These are phyloP conservation scores for Achlya hypogyna DNA, from an alignment of 352 stramenopile species.

Conservation along the genomic window DNA sequence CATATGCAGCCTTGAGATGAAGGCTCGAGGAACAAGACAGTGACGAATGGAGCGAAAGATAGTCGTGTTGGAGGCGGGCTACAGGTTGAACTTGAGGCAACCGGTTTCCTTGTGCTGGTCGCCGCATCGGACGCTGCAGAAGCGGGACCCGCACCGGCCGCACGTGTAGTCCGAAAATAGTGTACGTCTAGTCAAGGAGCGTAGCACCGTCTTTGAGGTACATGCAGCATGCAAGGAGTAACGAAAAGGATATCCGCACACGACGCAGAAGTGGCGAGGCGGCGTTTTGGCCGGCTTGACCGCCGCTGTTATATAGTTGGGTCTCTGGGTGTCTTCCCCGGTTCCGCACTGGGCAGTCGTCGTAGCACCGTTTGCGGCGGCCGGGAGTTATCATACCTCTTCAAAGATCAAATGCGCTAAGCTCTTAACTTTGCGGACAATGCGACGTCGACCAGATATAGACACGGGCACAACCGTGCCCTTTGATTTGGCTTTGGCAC, in stretches of 20 bases:
- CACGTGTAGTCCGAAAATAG: slow-evolving; percentile 76
- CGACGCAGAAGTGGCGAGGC: slow-evolving; percentile 70
- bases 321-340: slow-evolving; percentile 22
- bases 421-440: slow-evolving; percentile 79
- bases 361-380: background rate
- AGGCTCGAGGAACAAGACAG: no score
- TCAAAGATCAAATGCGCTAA: slow-evolving; percentile 82
- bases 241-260: slow-evolving; percentile 51
- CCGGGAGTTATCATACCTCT: slow-evolving; percentile 33
- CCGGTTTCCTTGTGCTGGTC: slow-evolving; percentile 85
- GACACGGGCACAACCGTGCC: background rate
- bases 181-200: background rate
- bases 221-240: no score
- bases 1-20: no score
- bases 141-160: slow-evolving; percentile 63
- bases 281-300: slow-evolving; percentile 48
- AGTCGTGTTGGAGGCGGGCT: no score
- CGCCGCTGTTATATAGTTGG: slow-evolving; percentile 69
- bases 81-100: slow-evolving; percentile 81
- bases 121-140: slow-evolving; percentile 71
- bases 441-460: background rate
- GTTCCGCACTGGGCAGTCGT: slow-evolving; percentile 5
- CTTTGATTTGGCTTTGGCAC: slow-evolving; percentile 23
- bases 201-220: background rate
- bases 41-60: no score